These are phyloP conservation scores for Osmanthus fragrans DNA, from an alignment of 257 asterid species.

Conservation along the genomic window DNA sequence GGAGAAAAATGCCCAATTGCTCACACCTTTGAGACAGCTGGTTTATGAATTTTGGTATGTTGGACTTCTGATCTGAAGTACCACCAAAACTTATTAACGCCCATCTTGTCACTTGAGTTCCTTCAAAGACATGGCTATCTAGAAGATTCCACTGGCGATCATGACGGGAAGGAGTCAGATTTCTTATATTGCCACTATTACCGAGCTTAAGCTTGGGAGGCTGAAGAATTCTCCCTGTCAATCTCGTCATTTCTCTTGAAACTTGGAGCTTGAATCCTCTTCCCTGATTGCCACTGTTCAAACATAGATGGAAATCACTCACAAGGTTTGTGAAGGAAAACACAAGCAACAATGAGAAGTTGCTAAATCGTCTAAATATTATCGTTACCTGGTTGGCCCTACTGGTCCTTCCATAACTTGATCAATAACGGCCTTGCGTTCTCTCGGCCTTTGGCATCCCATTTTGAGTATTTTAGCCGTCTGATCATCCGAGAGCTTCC, in stretches of 20 bases:
- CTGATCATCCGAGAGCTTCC: constrained; percentile 93
- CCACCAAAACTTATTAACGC: constrained; percentile 86
- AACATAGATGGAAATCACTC: constrained; percentile 7
- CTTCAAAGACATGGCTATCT: constrained; percentile 87
- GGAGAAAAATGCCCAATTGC: constrained; percentile 73
- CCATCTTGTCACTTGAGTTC: constrained; percentile 80
- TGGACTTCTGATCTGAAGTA: constrained; percentile 62
- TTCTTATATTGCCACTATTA: constrained; percentile 64
- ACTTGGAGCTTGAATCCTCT: constrained; percentile 72
- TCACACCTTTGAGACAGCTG: constrained; percentile 78
- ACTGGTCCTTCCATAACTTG: constrained; percentile 74
- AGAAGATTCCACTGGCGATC: constrained; percentile 95
- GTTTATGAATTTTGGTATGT: constrained; percentile 64
- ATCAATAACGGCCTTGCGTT: constrained; percentile 66
- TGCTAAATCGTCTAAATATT: neutral
- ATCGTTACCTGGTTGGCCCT: constrained; percentile 89
- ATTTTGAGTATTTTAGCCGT: constrained; percentile 78
- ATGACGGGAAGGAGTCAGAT: constrained; percentile 73
- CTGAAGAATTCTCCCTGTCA: constrained; percentile 82
- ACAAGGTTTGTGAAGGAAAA: neutral
- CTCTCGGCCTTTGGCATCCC: constrained; percentile 84
- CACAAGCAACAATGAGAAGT: neutral
- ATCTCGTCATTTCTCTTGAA: constrained; percentile 69
- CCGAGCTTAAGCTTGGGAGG: constrained; percentile 98
- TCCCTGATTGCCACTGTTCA: constrained; percentile 64